phyloP scores from a whole-genome alignment of 2,329 filamentous ascomycete species.

The Aaosphaeria arxii region DNA sequence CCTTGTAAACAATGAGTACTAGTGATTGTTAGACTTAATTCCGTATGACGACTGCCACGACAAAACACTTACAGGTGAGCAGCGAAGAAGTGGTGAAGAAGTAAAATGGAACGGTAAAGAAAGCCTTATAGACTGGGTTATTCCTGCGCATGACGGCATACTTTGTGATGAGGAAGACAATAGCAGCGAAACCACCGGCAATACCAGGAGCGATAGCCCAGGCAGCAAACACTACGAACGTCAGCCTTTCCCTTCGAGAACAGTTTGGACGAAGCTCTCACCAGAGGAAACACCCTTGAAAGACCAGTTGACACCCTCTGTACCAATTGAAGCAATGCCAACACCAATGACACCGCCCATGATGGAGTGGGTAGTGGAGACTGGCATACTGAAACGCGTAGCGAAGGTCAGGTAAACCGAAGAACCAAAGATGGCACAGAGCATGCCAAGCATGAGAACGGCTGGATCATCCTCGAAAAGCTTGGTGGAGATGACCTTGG shows the following conservation, averaged over 20 bases:
- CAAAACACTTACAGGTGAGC: slow-evolving; percentile 40
- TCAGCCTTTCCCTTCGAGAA: neutral
- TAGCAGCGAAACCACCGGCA: slow-evolving; percentile 51
- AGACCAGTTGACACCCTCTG: slow-evolving; percentile 55
- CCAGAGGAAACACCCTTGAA: slow-evolving; percentile 51
- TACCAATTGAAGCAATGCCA: slow-evolving; percentile 52
- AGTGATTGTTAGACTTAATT: slow-evolving; percentile 7
- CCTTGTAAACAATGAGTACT: slow-evolving; percentile 44
- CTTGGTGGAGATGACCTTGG: slow-evolving; percentile 45
- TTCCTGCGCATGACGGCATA: slow-evolving; percentile 54
- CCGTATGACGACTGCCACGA: no score
- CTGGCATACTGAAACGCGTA: slow-evolving; percentile 51
- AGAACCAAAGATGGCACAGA: slow-evolving; percentile 52
- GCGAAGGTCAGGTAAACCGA: slow-evolving; percentile 54
- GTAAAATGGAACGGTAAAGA: slow-evolving; percentile 55
- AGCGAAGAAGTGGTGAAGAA: slow-evolving; percentile 56
- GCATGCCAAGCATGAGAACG: slow-evolving; percentile 54
- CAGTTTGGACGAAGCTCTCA: neutral
- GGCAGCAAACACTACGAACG: slow-evolving; percentile 53
- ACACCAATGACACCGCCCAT: slow-evolving; percentile 43
- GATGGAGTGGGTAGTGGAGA: slow-evolving; percentile 53
- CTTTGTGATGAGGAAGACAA: slow-evolving; percentile 57
- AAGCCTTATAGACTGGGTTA: slow-evolving; percentile 53
- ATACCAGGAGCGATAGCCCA: slow-evolving; percentile 61
- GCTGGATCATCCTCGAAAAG: slow-evolving; percentile 45